Base-by-base conservation (phyloP, 768 basidiomycete species). In the Russula vinacea region DNA sequence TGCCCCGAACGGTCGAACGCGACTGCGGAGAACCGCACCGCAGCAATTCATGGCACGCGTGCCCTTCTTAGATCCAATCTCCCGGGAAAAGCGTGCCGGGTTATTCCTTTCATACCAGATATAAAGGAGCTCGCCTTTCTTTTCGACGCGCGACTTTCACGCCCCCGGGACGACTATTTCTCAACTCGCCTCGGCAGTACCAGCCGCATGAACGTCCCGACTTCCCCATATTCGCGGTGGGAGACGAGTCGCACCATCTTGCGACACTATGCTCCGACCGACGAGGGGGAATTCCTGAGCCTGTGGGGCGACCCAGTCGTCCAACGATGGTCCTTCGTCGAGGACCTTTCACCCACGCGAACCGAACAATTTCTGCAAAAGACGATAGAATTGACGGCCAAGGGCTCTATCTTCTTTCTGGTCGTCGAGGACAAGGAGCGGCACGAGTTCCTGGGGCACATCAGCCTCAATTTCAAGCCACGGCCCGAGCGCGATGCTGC, bases 361-460 rank as follows among this genome's bases (percentile, higher is more conserved):
- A 60, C 42, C 26, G 64, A 66, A 35, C 37, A 66, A 17, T 61
- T 66, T 42, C 8, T 60, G 32, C 59, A 58, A 44, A 53, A 22
- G 52, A 56, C 54, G 2, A 54, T 65, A 66, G 54, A 66, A 50
- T 53, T 29, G 51, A 44, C 51, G 29, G 44, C 29, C n/a, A 54
- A 26, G 7, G 59, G 51, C 35, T 42, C 54, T 16, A 14, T 69
- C 39, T 71, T 79, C 58, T 67, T 69, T 47, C 64, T 62, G 16
- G 65, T 78, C 60, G 62, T 77, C 64, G 70, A 70, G 26, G 67
- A 69, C 26, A 72, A 72, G 45, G 71, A 69, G 47, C 72, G 71
- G 22, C 69, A 64, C 58, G 73, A 68, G 47, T 75, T 77, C 62
- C 60, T 78, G 37, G 77, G 78, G 24, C 70, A 74, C 16, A 68